Base-by-base conservation (phyloP, 164 flowering plant species). In the Tetracentron sinense region DNA sequence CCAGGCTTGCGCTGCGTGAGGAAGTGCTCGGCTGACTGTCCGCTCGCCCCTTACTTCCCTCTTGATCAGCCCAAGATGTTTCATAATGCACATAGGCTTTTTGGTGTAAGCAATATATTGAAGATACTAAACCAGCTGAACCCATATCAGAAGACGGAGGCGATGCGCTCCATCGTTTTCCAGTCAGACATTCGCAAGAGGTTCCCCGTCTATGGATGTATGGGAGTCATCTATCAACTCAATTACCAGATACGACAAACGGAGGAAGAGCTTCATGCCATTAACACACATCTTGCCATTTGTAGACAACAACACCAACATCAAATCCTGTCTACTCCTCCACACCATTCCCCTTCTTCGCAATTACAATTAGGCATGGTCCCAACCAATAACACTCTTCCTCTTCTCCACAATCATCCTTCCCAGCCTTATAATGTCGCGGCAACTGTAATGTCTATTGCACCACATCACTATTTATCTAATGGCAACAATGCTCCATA, bases 251-350 rank as follows among this genome's bases (percentile, higher is more conserved):
- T 72, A 14, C 58, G 65, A 5, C 73, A 62, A 21, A 3, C 56
- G 1, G 71, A 84, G 21, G 74, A 83, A 25, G 93, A 90, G 61
- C 82, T 86, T 11, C 72, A 75, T 0, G 65, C 72, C 6, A 80
- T 88, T 11, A 73, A 52, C 5, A 19, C 78, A 0, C 90, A 83
- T n/a, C 82, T 92, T 7, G 75, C 68, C 0, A 28, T 78, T 27
- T 78, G 30, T 62, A 61, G 82, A 42, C 84, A 83, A 28, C 84
- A 82, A 11, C 77, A 70, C 2, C 75, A 67, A 0, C 81, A 73
- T 7, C 79, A 77, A 25, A 31, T 56, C 14, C 44, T 16, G 11
- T 38, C 50, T 25, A 35, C 57, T 4, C 29, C 56, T 19, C 31
- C 63, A 5, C 46, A 56, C 6, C 48, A 50, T 28, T 44, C 59